Evolutionary conservation across 805 yeast genomes (phyloP), one percentile per base, ranked within the genome.

Genomic region (Lipomyces orientalis): DNA sequence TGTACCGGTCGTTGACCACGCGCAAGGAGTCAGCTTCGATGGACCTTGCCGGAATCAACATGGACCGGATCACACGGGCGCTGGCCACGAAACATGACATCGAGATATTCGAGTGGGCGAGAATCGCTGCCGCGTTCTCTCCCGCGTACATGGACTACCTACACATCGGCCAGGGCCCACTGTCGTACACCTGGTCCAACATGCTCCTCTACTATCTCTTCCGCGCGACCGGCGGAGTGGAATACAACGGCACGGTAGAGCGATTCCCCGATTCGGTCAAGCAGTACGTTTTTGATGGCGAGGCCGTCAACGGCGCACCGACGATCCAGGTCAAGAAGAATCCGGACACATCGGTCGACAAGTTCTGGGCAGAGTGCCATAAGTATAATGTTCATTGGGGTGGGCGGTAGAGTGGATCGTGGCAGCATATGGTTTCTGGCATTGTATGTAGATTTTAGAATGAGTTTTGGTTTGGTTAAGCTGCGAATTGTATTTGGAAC

Each of bases 41-140:
- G 14, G 67, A 66, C 35, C 55, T 60, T 52, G 63, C 54, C 8
- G 39, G 63, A 6, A 25, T 62, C 54, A 58, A 65, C 55, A 66
- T 68, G 65, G 70, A 66, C 54, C 61, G 70, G 2, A 19, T 68
- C 16, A 57, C 70, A 25, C 70, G 71, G 16, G 55, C 57, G 8
- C 49, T 66, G 52, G 70, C 61, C 1, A 35, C 22, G 9, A 25
- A 34, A 16, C 54, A 58, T 4, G 67, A 60, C 1, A 29, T 66
- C 52, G 70, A 66, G 63, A 54, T 68, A 16, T 66, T 66, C 31
- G 71, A 68, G 33, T 66, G 70, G 70, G 58, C 70, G 12, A 25
- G 64, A 16, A 29, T 62, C 49, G 58, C 64, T 14, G 25, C 54
- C 58, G 71, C 61, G 12, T 59, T 66, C 39, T 60, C 70, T 4